Evolutionary conservation across 2,329 filamentous ascomycete genomes (phyloP).

Genomic region (Bipolaris sorokiniana): DNA sequence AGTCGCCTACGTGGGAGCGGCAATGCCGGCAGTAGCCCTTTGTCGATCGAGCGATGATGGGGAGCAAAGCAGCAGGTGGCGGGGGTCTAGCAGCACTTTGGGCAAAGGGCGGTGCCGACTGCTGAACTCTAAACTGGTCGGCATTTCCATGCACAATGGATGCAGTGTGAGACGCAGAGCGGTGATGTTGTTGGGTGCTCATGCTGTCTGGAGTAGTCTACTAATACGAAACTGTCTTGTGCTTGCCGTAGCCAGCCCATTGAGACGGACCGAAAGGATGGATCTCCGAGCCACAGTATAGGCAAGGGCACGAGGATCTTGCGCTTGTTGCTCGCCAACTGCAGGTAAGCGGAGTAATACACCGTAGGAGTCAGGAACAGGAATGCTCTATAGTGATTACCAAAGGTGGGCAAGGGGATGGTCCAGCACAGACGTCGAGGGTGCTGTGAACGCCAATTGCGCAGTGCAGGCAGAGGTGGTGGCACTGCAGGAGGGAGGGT

Average conservation of each 20-base stretch:
- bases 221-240: conserved; percentile 4
- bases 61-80: conserved; percentile 13
- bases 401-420: not conserved
- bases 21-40: conserved; percentile 42
- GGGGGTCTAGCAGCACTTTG: conserved; percentile 23
- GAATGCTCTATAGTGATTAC: not conserved
- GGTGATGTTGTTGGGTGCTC: conserved; percentile 18
- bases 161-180: conserved; percentile 17
- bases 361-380: conserved; percentile 1
- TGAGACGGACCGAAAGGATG: conserved; percentile 9
- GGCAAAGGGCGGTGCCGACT: conserved; percentile 11
- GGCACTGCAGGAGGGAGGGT: conserved; percentile 3
- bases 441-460: not conserved
- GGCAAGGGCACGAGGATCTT: not conserved
- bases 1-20: conserved; percentile 38
- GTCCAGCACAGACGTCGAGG: not conserved
- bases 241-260: conserved; percentile 3
- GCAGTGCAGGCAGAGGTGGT: not conserved
- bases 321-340: not conserved
- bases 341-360: conserved; percentile 6
- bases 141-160: conserved; percentile 11
- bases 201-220: conserved; percentile 6
- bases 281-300: not conserved
- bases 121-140: not conserved
- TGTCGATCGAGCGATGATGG: conserved; percentile 27